Evolutionary conservation across 768 basidiomycete species (phyloP).

Genomic region (Boletellus ananas): DNA sequence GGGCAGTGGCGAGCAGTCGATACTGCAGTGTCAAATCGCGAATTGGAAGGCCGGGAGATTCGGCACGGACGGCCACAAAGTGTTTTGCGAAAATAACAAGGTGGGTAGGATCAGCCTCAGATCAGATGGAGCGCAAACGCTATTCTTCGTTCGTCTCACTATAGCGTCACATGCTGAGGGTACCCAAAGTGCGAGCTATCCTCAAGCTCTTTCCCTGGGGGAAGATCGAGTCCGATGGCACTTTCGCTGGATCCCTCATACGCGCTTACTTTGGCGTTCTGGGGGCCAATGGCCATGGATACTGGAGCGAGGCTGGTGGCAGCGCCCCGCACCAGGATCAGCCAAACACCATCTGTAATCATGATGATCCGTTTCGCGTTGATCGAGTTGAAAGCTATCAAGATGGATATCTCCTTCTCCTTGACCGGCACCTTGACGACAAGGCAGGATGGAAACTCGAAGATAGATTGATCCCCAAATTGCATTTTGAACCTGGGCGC

Average conservation of each 20-base stretch:
- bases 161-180: conserved; percentile 37
- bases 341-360: conserved; percentile 13
- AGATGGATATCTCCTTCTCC: conserved; percentile 33
- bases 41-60: conserved; percentile 33
- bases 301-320: conserved; percentile 39
- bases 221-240: conserved; percentile 39
- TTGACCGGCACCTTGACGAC: conserved; percentile 29
- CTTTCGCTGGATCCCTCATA: conserved; percentile 33
- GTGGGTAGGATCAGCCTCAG: conserved; percentile 12
- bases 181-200: conserved; percentile 31
- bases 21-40: conserved; percentile 32
- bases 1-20: background rate
- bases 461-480: conserved; percentile 32
- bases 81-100: conserved; percentile 35
- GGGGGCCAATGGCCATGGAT: conserved; percentile 38
- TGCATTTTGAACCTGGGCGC: conserved; percentile 26
- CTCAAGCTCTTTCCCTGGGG: conserved; percentile 42
- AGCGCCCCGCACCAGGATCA: conserved; percentile 28
- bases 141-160: background rate
- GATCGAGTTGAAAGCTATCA: conserved; percentile 23
- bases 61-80: conserved; percentile 30
- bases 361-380: conserved; percentile 3
- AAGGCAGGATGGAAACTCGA: conserved; percentile 37
- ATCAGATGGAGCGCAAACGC: background rate
- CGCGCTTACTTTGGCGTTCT: conserved; percentile 37